These are phyloP conservation scores for Russula earlei DNA, from an alignment of 768 basidiomycete species.

Conservation along the genomic window DNA sequence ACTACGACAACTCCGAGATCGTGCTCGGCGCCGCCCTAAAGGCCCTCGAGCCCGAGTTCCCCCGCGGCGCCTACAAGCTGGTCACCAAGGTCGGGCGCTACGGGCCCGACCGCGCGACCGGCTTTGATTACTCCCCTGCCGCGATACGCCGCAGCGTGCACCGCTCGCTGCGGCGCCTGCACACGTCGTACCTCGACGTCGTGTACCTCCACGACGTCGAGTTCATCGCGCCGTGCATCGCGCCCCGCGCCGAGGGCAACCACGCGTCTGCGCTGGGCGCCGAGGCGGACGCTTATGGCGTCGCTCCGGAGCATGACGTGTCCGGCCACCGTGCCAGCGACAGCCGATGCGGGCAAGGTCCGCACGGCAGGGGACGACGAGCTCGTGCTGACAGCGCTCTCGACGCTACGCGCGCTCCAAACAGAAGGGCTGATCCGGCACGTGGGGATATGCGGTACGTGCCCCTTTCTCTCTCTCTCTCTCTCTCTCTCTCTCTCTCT, in stretches of 20 bases:
- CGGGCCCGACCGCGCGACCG: slow-evolving; percentile 31
- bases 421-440: slow-evolving; percentile 61
- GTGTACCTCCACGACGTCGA: slow-evolving; percentile 85
- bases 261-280: slow-evolving; percentile 44
- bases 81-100: slow-evolving; percentile 85
- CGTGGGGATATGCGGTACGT: slow-evolving; percentile 72
- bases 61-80: slow-evolving; percentile 67
- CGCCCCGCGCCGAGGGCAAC: slow-evolving; percentile 44
- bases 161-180: slow-evolving; percentile 57
- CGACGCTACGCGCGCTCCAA: slow-evolving; percentile 57
- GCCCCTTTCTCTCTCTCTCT: background rate
- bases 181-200: slow-evolving; percentile 68
- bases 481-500: background rate
- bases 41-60: slow-evolving; percentile 56
- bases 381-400: slow-evolving; percentile 56
- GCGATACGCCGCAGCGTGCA: slow-evolving; percentile 58
- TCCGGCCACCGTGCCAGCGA: slow-evolving; percentile 56
- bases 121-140: slow-evolving; percentile 67
- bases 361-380: slow-evolving; percentile 40
- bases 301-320: slow-evolving; percentile 46
- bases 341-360: background rate
- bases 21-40: slow-evolving; percentile 59
- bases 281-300: slow-evolving; percentile 55
- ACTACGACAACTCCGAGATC: slow-evolving; percentile 74
- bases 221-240: slow-evolving; percentile 50